phyloP scores from a whole-genome alignment of 768 basidiomycete genomes.

The Suillus spraguei region DNA sequence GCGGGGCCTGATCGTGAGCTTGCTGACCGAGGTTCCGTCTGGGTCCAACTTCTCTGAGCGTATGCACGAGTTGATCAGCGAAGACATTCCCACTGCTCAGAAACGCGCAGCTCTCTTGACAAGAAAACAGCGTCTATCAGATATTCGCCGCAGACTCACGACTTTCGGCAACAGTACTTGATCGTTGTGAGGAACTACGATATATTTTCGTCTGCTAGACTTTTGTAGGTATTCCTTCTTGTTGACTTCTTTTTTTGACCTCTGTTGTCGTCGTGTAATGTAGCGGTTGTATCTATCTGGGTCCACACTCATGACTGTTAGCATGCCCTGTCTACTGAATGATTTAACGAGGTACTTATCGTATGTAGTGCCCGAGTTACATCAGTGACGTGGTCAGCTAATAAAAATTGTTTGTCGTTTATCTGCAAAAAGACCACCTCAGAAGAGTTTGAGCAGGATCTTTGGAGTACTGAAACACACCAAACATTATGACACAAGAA shows the following conservation, averaged over 20 bases:
- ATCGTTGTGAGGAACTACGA: background rate
- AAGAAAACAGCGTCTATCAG: slow-evolving; percentile 39
- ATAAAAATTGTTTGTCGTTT: too few species aligned
- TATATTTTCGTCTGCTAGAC: background rate
- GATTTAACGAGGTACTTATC: too few species aligned
- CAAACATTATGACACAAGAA: background rate
- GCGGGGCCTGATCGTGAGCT: slow-evolving; percentile 35
- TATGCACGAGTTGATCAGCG: slow-evolving; percentile 46
- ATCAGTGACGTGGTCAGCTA: too few species aligned
- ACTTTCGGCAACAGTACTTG: slow-evolving; percentile 21
- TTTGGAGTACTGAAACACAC: slow-evolving; percentile 45
- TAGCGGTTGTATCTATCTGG: background rate
- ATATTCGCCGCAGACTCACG: slow-evolving; percentile 39
- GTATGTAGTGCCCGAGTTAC: too few species aligned
- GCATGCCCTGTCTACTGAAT: too few species aligned
- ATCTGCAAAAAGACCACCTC: slow-evolving; percentile 88
- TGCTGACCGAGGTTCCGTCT: slow-evolving; percentile 28
- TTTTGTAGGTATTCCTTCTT: background rate
- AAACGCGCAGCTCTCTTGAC: slow-evolving; percentile 38
- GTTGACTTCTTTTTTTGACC: background rate
- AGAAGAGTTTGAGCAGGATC: slow-evolving; percentile 77
- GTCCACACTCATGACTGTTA: too few species aligned
- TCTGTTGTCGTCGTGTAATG: background rate
- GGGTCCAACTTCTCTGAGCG: slow-evolving; percentile 25
- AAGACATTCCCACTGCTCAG: slow-evolving; percentile 42